Evolutionary conservation across 2,329 filamentous ascomycete genomes (phyloP).

Genomic region (Lasiodiplodia citricola): DNA sequence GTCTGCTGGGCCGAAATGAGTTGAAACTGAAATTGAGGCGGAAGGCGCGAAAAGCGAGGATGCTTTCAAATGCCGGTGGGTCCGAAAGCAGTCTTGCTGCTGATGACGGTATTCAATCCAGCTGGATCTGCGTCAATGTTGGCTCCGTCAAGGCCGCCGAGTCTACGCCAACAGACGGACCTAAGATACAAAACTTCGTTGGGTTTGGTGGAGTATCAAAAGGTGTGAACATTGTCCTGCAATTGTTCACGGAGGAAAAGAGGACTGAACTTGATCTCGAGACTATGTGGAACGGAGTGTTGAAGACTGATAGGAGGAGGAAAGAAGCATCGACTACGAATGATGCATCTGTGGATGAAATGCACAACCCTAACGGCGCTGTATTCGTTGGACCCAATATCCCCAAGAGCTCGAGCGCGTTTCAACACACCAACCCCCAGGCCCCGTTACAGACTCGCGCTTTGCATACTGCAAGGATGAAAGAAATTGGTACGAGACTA

Average conservation of each 20-base stretch:
- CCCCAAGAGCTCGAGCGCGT: slow-evolving; percentile 23
- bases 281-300: slow-evolving; percentile 62
- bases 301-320: slow-evolving; percentile 50
- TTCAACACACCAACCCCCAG: background rate
- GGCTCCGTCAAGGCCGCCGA: slow-evolving; percentile 68
- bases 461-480: background rate
- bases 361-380: slow-evolving; percentile 14
- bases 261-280: slow-evolving; percentile 70
- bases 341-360: slow-evolving; percentile 28
- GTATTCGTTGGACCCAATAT: background rate
- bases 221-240: slow-evolving; percentile 69
- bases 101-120: slow-evolving; percentile 88
- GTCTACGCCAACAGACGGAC: background rate
- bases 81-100: slow-evolving; percentile 61
- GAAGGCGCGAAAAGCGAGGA: slow-evolving; percentile 78
- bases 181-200: slow-evolving; percentile 61
- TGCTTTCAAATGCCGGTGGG: slow-evolving; percentile 74
- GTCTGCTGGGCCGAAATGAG: slow-evolving; percentile 86
- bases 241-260: slow-evolving; percentile 75
- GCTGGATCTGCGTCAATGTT: slow-evolving; percentile 95
- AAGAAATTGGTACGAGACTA: slow-evolving; percentile 12
- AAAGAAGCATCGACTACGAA: slow-evolving; percentile 41
- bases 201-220: slow-evolving; percentile 72
- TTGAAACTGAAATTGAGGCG: slow-evolving; percentile 84
- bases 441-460: slow-evolving; percentile 15